Percentiles rank a stretch among this genome's conserved stretches.
phyloP scores from a whole-genome alignment of 371 early-diverging fungal species.

The Parasitella parasitica region DNA sequence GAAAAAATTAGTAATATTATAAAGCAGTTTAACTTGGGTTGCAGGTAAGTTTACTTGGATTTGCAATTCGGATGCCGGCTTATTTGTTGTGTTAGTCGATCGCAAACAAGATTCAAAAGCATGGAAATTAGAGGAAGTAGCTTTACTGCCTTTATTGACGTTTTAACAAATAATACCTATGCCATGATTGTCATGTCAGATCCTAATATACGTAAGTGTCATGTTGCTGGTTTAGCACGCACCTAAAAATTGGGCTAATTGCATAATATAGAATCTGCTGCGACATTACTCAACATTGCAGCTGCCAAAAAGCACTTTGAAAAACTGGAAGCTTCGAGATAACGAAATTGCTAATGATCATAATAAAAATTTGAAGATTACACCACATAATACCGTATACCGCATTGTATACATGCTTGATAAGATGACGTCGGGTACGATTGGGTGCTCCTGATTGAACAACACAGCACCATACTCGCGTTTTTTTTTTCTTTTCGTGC shows the following conservation, averaged over 20 bases:
- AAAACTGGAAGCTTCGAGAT: slow-evolving; percentile 63
- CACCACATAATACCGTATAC: neutral
- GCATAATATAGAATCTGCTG: slow-evolving; percentile 71
- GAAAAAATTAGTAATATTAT: slow-evolving; percentile 93
- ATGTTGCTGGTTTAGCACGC: neutral
- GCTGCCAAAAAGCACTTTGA: slow-evolving; percentile 88
- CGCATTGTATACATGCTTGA: neutral
- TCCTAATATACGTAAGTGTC: slow-evolving; percentile 83
- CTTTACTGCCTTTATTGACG: slow-evolving; percentile 89
- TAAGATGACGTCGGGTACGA: neutral
- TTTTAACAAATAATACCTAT: slow-evolving; percentile 92
- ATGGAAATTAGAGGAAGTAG: slow-evolving; percentile 84
- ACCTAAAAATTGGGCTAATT: neutral
- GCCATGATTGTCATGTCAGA: slow-evolving; percentile 92
- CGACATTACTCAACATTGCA: slow-evolving; percentile 80
- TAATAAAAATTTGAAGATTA: neutral
- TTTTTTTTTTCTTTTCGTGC: neutral
- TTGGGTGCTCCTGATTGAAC: neutral
- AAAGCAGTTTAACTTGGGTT: slow-evolving; percentile 89
- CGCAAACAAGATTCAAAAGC: slow-evolving; percentile 84
- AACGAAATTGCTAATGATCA: neutral
- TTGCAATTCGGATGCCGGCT: no score
- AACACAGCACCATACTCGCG: neutral
- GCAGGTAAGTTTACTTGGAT: slow-evolving; percentile 57
- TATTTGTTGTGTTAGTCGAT: slow-evolving; percentile 34